These are phyloP conservation scores for Paragyromitra xinjiangensis DNA, from an alignment of 495 filamentous ascomycete genomes.

Conservation along the genomic window DNA sequence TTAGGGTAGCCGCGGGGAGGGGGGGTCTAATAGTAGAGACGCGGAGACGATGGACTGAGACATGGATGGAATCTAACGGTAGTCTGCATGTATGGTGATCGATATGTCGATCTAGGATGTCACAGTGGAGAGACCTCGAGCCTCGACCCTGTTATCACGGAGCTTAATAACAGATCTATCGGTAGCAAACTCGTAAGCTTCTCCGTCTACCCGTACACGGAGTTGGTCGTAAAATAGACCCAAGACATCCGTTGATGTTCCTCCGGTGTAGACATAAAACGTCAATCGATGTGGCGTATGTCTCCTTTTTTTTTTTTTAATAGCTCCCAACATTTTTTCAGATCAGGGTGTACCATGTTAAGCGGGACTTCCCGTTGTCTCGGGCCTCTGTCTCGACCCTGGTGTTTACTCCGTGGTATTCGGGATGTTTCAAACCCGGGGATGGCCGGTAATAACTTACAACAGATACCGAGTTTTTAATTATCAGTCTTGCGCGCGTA, in stretches of 20 bases:
- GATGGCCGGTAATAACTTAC: too few species aligned
- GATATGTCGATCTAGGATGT: slow-evolving; percentile 23
- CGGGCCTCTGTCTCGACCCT: too few species aligned
- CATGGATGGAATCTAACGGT: slow-evolving; percentile 25
- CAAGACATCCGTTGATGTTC: slow-evolving; percentile 22
- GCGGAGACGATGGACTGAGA: neutral
- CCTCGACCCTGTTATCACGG: neutral
- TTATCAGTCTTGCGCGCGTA: neutral
- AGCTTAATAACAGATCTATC: neutral
- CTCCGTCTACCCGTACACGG: slow-evolving; percentile 11
- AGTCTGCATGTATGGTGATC: slow-evolving; percentile 24
- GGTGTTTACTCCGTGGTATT: too few species aligned
- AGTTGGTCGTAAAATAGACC: slow-evolving; percentile 1
- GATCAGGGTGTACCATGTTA: neutral
- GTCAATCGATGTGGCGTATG: neutral
- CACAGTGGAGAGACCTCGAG: too few species aligned
- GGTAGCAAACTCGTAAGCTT: slow-evolving; percentile 19
- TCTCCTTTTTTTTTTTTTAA: neutral
- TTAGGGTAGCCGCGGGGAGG: neutral
- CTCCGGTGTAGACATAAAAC: neutral
- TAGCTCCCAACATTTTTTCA: neutral
- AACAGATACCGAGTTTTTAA: neutral
- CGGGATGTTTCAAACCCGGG: too few species aligned
- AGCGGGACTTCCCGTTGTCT: neutral
- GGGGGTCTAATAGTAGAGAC: neutral